These are phyloP conservation scores for Podila minutissima DNA, from an alignment of 192 early-diverging fungal genomes.

Conservation along the genomic window DNA sequence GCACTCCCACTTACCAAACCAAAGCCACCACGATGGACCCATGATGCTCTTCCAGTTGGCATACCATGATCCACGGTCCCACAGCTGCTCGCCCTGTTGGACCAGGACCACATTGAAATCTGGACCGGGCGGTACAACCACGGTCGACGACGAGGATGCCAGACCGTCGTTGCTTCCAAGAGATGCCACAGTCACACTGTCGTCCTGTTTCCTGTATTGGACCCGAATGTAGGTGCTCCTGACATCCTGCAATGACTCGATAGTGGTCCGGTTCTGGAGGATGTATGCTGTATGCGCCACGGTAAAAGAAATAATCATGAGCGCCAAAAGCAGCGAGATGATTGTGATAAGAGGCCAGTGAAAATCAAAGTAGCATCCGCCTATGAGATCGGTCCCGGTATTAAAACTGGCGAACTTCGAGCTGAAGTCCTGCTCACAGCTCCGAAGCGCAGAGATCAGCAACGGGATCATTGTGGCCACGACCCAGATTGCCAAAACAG, in stretches of 20 bases:
- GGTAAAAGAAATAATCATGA: conserved; percentile 62
- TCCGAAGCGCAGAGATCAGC: conserved; percentile 5
- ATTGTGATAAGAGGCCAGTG: conserved; percentile 53
- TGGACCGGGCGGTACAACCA: conserved; percentile 16
- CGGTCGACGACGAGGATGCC: conserved; percentile 9
- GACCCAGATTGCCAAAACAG: conserved; percentile 46
- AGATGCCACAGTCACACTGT: conserved; percentile 1
- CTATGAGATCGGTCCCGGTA: neutral
- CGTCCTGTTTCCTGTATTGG: conserved; percentile 32
- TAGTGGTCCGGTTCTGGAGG: conserved; percentile 63
- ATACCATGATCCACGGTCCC: conserved; percentile 50
- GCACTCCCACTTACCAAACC: conserved; percentile 56
- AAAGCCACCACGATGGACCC: conserved; percentile 56
- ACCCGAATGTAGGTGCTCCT: conserved; percentile 26
- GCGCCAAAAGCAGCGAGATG: conserved; percentile 54
- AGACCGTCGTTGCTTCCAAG: neutral
- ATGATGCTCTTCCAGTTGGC: conserved; percentile 62
- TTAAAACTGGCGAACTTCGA: neutral
- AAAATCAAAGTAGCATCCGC: conserved; percentile 29
- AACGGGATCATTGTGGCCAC: conserved; percentile 53
- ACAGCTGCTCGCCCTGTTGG: conserved; percentile 52
- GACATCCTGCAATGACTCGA: conserved; percentile 53
- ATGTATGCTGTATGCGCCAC: conserved; percentile 58
- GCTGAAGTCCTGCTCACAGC: conserved; percentile 10
- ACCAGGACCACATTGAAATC: conserved; percentile 41